These are phyloP conservation scores for Lachnellula arida DNA, from an alignment of 2,329 filamentous ascomycete genomes.

Conservation along the genomic window DNA sequence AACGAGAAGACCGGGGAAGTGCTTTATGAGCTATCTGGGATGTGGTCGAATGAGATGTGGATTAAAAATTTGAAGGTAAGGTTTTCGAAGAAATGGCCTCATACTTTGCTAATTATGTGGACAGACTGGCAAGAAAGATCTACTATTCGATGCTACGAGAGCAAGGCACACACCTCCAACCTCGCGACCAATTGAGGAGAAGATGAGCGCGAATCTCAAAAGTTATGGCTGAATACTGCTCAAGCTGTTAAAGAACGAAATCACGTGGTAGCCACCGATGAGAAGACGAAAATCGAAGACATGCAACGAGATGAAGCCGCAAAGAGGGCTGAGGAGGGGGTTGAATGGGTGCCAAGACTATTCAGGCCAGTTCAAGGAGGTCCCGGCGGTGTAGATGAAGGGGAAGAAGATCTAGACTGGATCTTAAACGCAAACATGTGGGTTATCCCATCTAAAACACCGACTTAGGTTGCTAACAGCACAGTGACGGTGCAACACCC, in stretches of 20 bases:
- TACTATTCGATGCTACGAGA: slow-evolving; percentile 81
- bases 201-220: slow-evolving; percentile 83
- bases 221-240: slow-evolving; percentile 76
- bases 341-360: slow-evolving; percentile 83
- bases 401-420: slow-evolving; percentile 89
- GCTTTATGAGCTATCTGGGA: slow-evolving; percentile 84
- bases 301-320: slow-evolving; percentile 85
- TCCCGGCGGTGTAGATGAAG: slow-evolving; percentile 67
- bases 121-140: slow-evolving; percentile 81
- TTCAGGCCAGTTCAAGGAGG: slow-evolving; percentile 73
- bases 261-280: slow-evolving; percentile 84
- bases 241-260: slow-evolving; percentile 79
- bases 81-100: not conserved
- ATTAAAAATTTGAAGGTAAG: slow-evolving; percentile 76
- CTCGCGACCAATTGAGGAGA: slow-evolving; percentile 76
- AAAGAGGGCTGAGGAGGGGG: slow-evolving; percentile 67
- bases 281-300: slow-evolving; percentile 96
- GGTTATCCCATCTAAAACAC: slow-evolving; percentile 28
- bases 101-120: slow-evolving; percentile 5
- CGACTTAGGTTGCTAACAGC: slow-evolving; percentile 9
- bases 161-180: slow-evolving; percentile 71
- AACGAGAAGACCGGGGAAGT: slow-evolving; percentile 81
- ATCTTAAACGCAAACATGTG: slow-evolving; percentile 86
- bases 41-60: slow-evolving; percentile 94
- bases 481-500: slow-evolving; percentile 59